A percentile compares a stretch with the other conserved stretches of the same genome.
phyloP scores from a whole-genome alignment of 1,284 basidiomycete species.

The Apiotrichum brassicae region DNA sequence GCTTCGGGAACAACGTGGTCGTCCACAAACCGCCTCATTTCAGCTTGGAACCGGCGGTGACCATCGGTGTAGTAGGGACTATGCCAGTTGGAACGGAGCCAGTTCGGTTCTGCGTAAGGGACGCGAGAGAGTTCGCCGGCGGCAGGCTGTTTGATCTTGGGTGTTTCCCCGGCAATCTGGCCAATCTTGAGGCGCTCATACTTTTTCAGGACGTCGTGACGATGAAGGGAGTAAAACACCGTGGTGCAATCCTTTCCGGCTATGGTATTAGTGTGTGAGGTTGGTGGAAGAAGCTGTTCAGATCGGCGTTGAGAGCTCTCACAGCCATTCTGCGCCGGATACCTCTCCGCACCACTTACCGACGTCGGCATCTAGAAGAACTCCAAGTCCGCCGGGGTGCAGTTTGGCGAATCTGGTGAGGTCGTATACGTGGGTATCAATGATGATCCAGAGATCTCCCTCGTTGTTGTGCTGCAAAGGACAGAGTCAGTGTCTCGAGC shows the following conservation, averaged over 20 bases:
- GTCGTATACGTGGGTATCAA: constrained; percentile 77
- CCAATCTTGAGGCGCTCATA: constrained; percentile 67
- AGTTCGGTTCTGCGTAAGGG: constrained; percentile 77
- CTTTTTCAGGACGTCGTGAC: constrained; percentile 69
- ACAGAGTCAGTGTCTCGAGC: too few relatives aligned
- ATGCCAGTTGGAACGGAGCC: constrained; percentile 67
- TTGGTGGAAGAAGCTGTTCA: too few relatives aligned
- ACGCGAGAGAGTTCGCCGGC: constrained; percentile 56
- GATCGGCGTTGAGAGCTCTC: too few relatives aligned
- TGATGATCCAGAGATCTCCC: constrained; percentile 71
- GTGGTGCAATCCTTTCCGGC: constrained; percentile 80
- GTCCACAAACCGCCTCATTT: constrained; percentile 53
- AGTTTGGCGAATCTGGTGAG: constrained; percentile 67
- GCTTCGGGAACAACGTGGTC: constrained; percentile 51
- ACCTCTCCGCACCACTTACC: constrained; percentile 52
- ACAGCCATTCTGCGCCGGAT: too few relatives aligned
- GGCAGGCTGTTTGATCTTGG: constrained; percentile 53
- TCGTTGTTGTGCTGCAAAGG: constrained; percentile 74
- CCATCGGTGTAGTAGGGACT: constrained; percentile 72
- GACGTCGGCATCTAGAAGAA: constrained; percentile 67
- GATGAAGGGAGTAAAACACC: constrained; percentile 74
- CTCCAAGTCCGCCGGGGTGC: constrained; percentile 74
- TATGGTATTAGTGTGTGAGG: constrained; percentile 21
- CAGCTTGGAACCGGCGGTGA: constrained; percentile 47
- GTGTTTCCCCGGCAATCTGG: constrained; percentile 59